Base-by-base conservation (phyloP, 129 eudicot genomes). In the Flaveria sonorensis region DNA sequence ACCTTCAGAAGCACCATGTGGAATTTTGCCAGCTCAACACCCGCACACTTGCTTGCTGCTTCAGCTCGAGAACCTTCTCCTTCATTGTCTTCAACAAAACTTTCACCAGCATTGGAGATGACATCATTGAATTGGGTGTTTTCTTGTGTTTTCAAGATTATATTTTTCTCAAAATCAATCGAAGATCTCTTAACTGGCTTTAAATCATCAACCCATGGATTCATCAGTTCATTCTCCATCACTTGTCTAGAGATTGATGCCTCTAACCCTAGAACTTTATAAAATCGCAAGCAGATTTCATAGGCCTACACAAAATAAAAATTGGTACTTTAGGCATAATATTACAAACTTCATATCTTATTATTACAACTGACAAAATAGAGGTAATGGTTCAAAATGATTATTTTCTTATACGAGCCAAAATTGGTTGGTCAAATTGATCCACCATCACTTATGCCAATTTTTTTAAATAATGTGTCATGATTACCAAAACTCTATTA, bases 281-380 rank as follows among this genome's bases (percentile, higher is more conserved):
- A 71, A 85, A 94, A 94, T 60, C 96, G 96, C 77, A 73, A 82
- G 28, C 85, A 86, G 77, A 83, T 72, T 77, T 94, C 97, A 85
- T 96, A 89, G 16, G 75, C 96, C 99, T 94, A 85, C 30, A 76
- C 48, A 66, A 67, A 21, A 82, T 32, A 73, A 86, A 81, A 56
- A 72, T 4, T 23, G 6, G 21, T 67, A 53, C 18, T 47, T 65
- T 11, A 71, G 42, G 7, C 45, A 67, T 55, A 64, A 63, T 62
- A 24, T 30, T 24, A 53, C 10, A 67, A 21, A 79, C 19, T 57
- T 42, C 42, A 30, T 46, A 50, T 71, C 10, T 71, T 53, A 48
- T 4, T 15, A 50, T 51, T 10, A 51, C 45, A 71, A 60, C n/a
- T 60, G 66, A 59, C 24, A 60, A 60, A 60, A 5, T 12, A 60